phyloP scores from a whole-genome alignment of 2,329 filamentous ascomycete species.

The Endoconidiophora laricicola region DNA sequence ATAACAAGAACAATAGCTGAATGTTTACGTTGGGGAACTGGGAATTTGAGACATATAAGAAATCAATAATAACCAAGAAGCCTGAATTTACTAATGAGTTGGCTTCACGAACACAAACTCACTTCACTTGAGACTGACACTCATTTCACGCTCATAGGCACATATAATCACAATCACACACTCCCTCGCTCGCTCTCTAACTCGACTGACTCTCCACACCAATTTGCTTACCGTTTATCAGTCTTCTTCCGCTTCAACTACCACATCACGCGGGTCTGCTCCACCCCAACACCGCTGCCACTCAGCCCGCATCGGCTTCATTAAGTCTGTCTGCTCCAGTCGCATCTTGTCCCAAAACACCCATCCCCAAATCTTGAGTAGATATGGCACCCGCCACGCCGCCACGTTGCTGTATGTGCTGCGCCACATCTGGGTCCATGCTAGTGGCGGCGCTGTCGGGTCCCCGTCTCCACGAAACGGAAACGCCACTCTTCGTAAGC shows the following conservation, averaged over 20 bases:
- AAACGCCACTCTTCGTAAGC: not conserved
- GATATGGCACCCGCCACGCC: conserved; percentile 7
- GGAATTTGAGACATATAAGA: not conserved
- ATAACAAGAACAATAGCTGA: not conserved
- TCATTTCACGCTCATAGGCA: not conserved
- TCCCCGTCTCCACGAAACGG: conserved; percentile 9
- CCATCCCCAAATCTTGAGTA: conserved; percentile 12
- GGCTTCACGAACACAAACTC: not conserved
- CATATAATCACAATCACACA: not conserved
- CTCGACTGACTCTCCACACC: not conserved
- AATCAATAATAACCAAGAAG: not conserved
- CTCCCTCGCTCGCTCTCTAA: not conserved
- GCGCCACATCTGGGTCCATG: conserved; percentile 9
- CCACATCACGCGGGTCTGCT: conserved; percentile 6
- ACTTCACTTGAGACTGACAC: not conserved
- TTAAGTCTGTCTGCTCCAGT: not conserved
- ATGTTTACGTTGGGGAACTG: not conserved
- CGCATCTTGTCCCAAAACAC: conserved; percentile 9
- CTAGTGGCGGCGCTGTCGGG: conserved; percentile 1
- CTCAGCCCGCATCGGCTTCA: conserved; percentile 3
- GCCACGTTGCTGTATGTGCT: conserved; percentile 10
- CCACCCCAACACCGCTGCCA: conserved; percentile 9
- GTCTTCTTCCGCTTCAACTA: not conserved
- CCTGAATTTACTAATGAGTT: no score
- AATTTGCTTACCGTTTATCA: not conserved